phyloP scores from a whole-genome alignment of 2,329 filamentous ascomycete species.

The Pseudogymnoascus sp. region DNA sequence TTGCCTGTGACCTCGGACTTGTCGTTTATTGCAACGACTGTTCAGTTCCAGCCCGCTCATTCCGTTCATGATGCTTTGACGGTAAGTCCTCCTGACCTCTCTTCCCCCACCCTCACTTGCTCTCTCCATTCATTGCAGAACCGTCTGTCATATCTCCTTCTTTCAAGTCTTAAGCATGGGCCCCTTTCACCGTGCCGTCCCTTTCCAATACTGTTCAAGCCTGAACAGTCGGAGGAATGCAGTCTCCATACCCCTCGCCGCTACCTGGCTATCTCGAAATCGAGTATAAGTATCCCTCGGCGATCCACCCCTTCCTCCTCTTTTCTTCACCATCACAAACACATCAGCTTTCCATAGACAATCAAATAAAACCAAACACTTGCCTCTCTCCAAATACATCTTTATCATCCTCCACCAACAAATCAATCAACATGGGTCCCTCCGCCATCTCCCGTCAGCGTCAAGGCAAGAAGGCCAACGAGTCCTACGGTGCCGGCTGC shows the following conservation, averaged over 20 bases:
- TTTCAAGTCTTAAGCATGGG: background rate
- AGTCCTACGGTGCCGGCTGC: background rate
- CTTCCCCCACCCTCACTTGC: background rate
- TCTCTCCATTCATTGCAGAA: background rate
- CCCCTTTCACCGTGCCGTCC: background rate
- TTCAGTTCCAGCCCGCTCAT: background rate
- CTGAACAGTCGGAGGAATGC: background rate
- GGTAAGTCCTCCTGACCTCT: background rate
- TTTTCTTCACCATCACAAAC: background rate
- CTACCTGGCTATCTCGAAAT: background rate
- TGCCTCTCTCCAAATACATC: background rate
- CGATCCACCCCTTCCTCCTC: background rate
- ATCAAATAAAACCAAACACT: background rate
- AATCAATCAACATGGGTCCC: background rate
- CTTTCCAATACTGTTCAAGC: background rate
- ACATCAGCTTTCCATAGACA: background rate
- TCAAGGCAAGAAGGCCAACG: background rate
- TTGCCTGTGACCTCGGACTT: background rate
- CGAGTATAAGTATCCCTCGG: background rate
- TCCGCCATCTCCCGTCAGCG: background rate
- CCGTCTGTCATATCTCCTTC: background rate
- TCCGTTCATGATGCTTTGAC: background rate
- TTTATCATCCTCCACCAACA: background rate
- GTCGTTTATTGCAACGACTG: slow-evolving; percentile 3
- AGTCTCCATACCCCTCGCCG: background rate